Evolutionary conservation across 805 yeast genomes (phyloP).

Genomic region (Kregervanrija delftensis): DNA sequence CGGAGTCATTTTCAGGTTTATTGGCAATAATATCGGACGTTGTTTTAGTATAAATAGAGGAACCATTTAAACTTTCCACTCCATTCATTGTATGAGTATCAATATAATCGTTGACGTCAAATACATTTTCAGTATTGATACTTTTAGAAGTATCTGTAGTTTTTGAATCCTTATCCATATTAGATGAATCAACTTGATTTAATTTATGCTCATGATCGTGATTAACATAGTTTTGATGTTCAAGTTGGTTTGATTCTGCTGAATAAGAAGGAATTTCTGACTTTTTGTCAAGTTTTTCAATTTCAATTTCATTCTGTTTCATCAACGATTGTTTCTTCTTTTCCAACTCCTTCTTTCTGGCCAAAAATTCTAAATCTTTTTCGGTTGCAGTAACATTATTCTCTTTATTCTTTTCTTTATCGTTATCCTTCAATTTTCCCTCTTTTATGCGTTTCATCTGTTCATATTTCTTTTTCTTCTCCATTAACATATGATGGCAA

Average conservation of each 20-base stretch:
- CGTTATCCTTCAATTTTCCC: conserved; percentile 2
- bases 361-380: background rate
- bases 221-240: no score
- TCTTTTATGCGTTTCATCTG: conserved; percentile 30
- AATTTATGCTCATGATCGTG: no score
- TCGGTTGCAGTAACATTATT: background rate
- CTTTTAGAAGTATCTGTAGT: background rate
- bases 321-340: background rate
- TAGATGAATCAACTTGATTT: background rate
- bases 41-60: conserved; percentile 4
- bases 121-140: background rate
- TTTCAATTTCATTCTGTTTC: background rate
- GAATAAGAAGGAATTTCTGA: background rate
- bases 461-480: conserved; percentile 63
- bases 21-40: background rate
- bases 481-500: conserved; percentile 80
- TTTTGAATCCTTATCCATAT: background rate
- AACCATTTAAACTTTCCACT: background rate
- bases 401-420: background rate
- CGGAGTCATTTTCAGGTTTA: background rate
- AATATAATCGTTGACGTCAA: conserved; percentile 11
- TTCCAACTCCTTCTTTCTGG: conserved; percentile 3
- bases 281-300: background rate
- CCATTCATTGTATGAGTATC: conserved; percentile 1
- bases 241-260: no score